phyloP scores from a whole-genome alignment of 2,329 filamentous ascomycete genomes.

The Sordariomycetes sp. region DNA sequence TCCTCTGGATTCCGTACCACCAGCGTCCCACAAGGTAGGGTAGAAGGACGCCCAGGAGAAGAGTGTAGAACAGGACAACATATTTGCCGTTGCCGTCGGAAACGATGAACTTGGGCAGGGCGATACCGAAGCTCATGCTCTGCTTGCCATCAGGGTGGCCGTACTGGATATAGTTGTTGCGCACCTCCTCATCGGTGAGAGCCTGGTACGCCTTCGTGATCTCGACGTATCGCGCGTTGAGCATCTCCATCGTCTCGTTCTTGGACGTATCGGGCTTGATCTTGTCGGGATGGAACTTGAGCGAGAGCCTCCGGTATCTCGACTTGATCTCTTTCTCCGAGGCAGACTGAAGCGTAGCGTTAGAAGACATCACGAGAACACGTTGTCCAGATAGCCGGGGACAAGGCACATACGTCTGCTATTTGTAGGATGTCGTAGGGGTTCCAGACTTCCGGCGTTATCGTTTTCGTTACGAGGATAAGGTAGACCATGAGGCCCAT shows the following conservation, averaged over 20 bases:
- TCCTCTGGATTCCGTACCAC: slow-evolving; percentile 95
- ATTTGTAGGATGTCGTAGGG: slow-evolving; percentile 91
- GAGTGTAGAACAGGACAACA: slow-evolving; percentile 78
- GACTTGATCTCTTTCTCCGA: slow-evolving; percentile 86
- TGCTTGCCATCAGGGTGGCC: slow-evolving; percentile 98
- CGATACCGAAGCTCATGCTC: slow-evolving; percentile 94
- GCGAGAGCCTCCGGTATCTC: slow-evolving; percentile 75
- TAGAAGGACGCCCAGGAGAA: slow-evolving; percentile 76
- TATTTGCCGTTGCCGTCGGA: slow-evolving; percentile 93
- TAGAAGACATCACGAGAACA: slow-evolving; percentile 2
- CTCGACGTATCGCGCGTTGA: slow-evolving; percentile 87
- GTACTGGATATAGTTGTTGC: slow-evolving; percentile 93
- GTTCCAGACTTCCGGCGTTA: slow-evolving; percentile 75
- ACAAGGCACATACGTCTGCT: slow-evolving; percentile 46
- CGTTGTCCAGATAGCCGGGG: background rate
- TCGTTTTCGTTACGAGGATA: slow-evolving; percentile 64
- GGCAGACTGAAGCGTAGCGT: slow-evolving; percentile 42
- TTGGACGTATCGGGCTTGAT: slow-evolving; percentile 67
- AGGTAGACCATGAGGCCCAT: slow-evolving; percentile 91
- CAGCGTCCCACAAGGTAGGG: slow-evolving; percentile 91
- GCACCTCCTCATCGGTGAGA: slow-evolving; percentile 90
- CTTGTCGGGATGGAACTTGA: slow-evolving; percentile 90
- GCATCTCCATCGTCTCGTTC: slow-evolving; percentile 74
- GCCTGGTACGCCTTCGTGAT: slow-evolving; percentile 97
- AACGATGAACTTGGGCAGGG: slow-evolving; percentile 83